phyloP scores from a whole-genome alignment of 306 rosid species.

The Cucumis cinereus region DNA sequence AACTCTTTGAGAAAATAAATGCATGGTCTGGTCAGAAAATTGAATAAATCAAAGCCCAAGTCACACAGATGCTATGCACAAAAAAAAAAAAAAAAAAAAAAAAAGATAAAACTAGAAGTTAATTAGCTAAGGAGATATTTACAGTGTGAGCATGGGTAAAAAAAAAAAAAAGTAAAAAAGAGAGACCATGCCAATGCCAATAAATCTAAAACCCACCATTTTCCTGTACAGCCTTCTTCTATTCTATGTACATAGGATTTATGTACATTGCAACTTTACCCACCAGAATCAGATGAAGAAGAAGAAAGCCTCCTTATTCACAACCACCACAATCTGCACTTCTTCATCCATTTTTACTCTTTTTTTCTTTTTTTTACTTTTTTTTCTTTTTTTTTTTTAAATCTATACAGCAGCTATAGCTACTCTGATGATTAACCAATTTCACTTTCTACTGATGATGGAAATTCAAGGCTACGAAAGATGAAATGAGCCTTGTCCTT shows the following conservation, averaged over 20 bases:
- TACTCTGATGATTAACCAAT: constrained; percentile 58
- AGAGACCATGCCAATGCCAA: background rate
- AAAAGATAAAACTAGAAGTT: background rate
- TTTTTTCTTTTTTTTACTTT: background rate
- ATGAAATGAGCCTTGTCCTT: constrained; percentile 98
- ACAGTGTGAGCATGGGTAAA: constrained; percentile 3
- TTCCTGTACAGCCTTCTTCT: constrained; percentile 31
- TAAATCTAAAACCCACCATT: constrained; percentile 4
- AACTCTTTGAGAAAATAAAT: no score
- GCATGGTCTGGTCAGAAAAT: background rate
- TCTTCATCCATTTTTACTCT: constrained; percentile 1
- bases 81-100: no score
- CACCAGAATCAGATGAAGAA: constrained; percentile 12
- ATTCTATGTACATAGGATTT: background rate
- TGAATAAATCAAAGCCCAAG: background rate
- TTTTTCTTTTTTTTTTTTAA: background rate
- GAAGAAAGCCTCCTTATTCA: constrained; percentile 24
- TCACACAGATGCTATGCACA: background rate
- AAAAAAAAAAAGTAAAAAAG: background rate
- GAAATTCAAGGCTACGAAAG: constrained; percentile 36
- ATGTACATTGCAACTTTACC: background rate
- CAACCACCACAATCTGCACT: constrained; percentile 23
- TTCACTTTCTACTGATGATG: constrained; percentile 21
- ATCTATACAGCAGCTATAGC: constrained; percentile 34
- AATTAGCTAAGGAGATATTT: background rate